phyloP scores from a whole-genome alignment of 2,329 filamentous ascomycete species.

The Fusarium duplospermum region DNA sequence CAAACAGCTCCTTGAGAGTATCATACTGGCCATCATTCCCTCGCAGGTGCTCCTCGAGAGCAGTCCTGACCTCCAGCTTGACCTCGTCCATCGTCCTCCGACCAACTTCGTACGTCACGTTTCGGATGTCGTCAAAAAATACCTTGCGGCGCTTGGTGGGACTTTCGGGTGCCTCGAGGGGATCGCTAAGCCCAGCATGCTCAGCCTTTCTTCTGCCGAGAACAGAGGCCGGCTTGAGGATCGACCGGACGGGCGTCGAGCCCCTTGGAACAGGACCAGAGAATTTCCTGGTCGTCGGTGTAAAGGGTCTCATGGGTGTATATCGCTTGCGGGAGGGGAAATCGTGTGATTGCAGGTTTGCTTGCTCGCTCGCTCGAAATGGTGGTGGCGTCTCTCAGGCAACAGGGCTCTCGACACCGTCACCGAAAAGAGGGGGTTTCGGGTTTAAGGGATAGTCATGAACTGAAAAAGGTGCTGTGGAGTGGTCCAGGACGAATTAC shows the following conservation, averaged over 20 bases:
- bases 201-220: slow-evolving; percentile 59
- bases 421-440: slow-evolving; percentile 13
- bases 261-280: slow-evolving; percentile 49
- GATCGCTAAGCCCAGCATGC: slow-evolving; percentile 56
- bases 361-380: slow-evolving; percentile 27
- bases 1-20: slow-evolving; percentile 69
- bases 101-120: slow-evolving; percentile 66
- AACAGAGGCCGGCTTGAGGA: slow-evolving; percentile 61
- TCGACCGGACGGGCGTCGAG: slow-evolving; percentile 63
- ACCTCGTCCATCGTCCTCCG: slow-evolving; percentile 65
- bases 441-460: slow-evolving; percentile 40
- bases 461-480: slow-evolving; percentile 38
- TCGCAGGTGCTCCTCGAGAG: slow-evolving; percentile 66
- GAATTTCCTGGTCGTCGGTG: slow-evolving; percentile 49
- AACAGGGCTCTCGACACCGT: slow-evolving; percentile 32
- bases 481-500: slow-evolving; percentile 23
- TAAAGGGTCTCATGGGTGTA: slow-evolving; percentile 46
- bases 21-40: slow-evolving; percentile 72
- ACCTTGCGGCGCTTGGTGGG: slow-evolving; percentile 68
- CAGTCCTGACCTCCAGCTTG: slow-evolving; percentile 65
- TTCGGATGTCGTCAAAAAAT: slow-evolving; percentile 68
- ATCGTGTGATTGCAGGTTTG: slow-evolving; percentile 15
- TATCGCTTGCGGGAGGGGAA: slow-evolving; percentile 11
- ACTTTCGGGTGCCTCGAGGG: slow-evolving; percentile 53
- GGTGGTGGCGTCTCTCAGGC: slow-evolving; percentile 43